Conservation (phyloP, 1,139 yeast species). For the Nakaseomyces sp. region DNA sequence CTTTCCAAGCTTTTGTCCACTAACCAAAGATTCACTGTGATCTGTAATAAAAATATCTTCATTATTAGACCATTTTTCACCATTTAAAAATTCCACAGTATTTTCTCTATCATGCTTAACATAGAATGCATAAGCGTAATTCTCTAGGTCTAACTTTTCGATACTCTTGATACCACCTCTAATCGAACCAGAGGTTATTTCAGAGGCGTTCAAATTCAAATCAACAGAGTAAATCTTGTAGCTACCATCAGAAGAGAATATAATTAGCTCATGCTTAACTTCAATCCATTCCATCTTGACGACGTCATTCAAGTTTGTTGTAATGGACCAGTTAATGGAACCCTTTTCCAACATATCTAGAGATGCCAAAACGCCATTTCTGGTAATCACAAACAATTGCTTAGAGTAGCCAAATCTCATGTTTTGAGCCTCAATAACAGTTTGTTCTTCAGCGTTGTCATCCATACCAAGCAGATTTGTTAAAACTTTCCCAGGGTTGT, state of each 20-base stretch:
- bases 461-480: constrained; percentile 18
- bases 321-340: constrained; percentile 36
- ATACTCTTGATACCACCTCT: constrained; percentile 7
- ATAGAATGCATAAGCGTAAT: background rate
- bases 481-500: constrained; percentile 23
- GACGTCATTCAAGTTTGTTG: constrained; percentile 23
- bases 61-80: background rate
- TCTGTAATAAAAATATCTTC: constrained; percentile 18
- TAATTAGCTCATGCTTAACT: constrained; percentile 16
- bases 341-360: constrained; percentile 37
- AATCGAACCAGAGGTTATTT: background rate
- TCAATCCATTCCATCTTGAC: constrained; percentile 17
- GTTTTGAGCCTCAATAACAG: constrained; percentile 15
- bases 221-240: constrained; percentile 10
- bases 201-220: background rate
- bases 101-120: constrained; percentile 6
- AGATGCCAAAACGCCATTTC: constrained; percentile 38
- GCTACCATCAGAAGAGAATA: constrained; percentile 28
- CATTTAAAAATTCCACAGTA: constrained; percentile 4
- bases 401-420: constrained; percentile 44
- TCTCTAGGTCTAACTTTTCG: background rate
- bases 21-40: constrained; percentile 19
- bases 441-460: constrained; percentile 15
- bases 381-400: constrained; percentile 38
- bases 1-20: constrained; percentile 23